Evolutionary conservation across 306 rosid genomes (phyloP).

Genomic region (Cajanus cajan): DNA sequence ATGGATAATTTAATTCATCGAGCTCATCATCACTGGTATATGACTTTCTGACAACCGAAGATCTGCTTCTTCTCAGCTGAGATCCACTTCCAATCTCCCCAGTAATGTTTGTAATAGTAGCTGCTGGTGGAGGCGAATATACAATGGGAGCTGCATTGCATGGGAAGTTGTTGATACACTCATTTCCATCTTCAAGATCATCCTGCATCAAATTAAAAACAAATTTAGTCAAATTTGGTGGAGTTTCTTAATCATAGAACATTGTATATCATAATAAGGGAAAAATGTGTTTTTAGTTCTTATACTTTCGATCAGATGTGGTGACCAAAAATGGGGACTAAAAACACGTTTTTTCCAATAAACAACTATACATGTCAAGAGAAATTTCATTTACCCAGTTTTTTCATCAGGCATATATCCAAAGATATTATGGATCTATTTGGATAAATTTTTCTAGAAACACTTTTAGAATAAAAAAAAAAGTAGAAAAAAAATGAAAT

Average conservation of each 20-base stretch:
- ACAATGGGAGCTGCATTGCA: conserved; percentile 64
- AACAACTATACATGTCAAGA: neutral
- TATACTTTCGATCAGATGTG: no score
- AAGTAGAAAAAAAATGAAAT: no score
- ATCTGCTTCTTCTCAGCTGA: conserved; percentile 72
- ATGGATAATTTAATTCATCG: conserved; percentile 80
- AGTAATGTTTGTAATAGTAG: conserved; percentile 47
- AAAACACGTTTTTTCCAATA: no score
- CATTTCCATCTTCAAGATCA: conserved; percentile 48
- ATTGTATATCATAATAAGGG: neutral
- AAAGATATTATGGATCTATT: no score
- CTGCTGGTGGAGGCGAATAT: conserved; percentile 66
- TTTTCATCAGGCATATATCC: neutral
- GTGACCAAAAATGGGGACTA: no score
- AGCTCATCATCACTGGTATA: conserved; percentile 95
- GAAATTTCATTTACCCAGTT: neutral
- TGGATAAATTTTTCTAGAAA: no score
- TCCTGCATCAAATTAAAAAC: conserved; percentile 48
- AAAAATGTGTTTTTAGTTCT: no score
- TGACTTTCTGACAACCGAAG: conserved; percentile 78
- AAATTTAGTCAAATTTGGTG: neutral
- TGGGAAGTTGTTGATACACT: conserved; percentile 58
- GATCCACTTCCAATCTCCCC: conserved; percentile 63
- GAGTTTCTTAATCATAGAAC: neutral
- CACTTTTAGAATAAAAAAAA: no score